Conservation (phyloP, 345 rosid species). For the Triadica sebifera region DNA sequence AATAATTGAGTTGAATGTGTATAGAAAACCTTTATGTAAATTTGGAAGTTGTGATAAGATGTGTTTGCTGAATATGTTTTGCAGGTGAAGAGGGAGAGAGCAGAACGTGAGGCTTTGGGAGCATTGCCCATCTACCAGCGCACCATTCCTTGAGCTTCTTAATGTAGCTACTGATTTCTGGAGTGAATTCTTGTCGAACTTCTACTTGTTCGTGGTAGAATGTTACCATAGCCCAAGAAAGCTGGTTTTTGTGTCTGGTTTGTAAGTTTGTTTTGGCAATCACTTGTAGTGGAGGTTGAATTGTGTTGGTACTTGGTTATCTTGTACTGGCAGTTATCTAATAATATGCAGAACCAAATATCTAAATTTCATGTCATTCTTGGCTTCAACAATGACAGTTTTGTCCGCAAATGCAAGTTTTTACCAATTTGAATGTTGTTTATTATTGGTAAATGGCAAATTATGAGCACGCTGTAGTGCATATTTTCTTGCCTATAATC, state of each 20-base stretch:
- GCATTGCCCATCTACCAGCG: slow-evolving; percentile 93
- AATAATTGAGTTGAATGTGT: not conserved
- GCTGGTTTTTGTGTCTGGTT: not conserved
- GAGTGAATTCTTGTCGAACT: slow-evolving; percentile 7
- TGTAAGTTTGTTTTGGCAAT: slow-evolving; percentile 14
- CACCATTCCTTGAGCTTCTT: slow-evolving; percentile 57
- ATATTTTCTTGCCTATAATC: not conserved
- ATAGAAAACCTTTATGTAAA: not conserved
- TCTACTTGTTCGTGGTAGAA: slow-evolving; percentile 6
- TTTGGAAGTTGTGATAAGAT: not conserved
- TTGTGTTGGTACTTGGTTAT: slow-evolving; percentile 6
- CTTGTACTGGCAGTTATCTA: slow-evolving; percentile 10
- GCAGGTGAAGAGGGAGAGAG: slow-evolving; percentile 81
- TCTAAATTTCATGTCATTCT: not conserved
- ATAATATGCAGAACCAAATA: slow-evolving; percentile 11
- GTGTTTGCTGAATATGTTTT: slow-evolving; percentile 6
- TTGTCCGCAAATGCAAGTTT: not conserved
- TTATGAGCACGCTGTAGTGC: no score
- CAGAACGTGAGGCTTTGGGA: slow-evolving; percentile 87
- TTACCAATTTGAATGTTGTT: not conserved
- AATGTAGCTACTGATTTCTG: slow-evolving; percentile 11
- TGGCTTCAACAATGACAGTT: not conserved
- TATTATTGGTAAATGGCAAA: no score
- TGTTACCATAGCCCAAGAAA: slow-evolving; percentile 3
- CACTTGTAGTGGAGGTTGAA: slow-evolving; percentile 15